A percentile compares a stretch with the other conserved stretches of the same genome.
These are phyloP conservation scores for Elongisporangium senticosum DNA, from an alignment of 352 stramenopile genomes.

Conservation along the genomic window DNA sequence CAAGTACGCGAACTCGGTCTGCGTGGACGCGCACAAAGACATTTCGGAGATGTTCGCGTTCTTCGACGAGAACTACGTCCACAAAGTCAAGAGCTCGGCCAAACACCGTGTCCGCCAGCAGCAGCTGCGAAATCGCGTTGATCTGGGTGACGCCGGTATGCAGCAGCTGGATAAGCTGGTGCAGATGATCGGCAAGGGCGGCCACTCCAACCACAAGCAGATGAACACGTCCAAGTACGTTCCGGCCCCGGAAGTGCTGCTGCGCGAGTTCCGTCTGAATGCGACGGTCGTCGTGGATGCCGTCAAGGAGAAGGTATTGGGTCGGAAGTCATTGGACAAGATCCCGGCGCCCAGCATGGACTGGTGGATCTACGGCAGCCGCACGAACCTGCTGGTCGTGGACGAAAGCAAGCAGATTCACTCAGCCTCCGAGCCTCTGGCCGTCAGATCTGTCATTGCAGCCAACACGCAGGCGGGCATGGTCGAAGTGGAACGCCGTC, in stretches of 20 bases:
- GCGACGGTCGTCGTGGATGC: slow-evolving; percentile 59
- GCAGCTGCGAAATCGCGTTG: slow-evolving; percentile 61
- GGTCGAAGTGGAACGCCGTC: slow-evolving; percentile 55
- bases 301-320: slow-evolving; percentile 66
- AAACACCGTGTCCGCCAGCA: slow-evolving; percentile 54
- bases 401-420: slow-evolving; percentile 16
- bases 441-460: slow-evolving; percentile 13
- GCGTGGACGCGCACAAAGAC: slow-evolving; percentile 27
- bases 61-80: slow-evolving; percentile 57
- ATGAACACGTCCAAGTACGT: slow-evolving; percentile 75
- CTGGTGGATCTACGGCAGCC: slow-evolving; percentile 44
- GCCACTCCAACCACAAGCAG: slow-evolving; percentile 59
- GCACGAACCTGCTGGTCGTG: slow-evolving; percentile 37
- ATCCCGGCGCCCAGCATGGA: slow-evolving; percentile 58
- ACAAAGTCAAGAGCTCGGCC: slow-evolving; percentile 47
- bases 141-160: slow-evolving; percentile 65
- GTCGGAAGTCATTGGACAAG: slow-evolving; percentile 57
- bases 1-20: slow-evolving; percentile 23
- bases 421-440: not conserved
- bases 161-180: slow-evolving; percentile 70
- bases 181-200: slow-evolving; percentile 50
- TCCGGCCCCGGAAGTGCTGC: slow-evolving; percentile 53
- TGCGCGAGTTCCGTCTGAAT: slow-evolving; percentile 65
- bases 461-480: slow-evolving; percentile 30
- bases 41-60: slow-evolving; percentile 45